phyloP scores from a whole-genome alignment of 208 protist species.

The Acanthamoeba polyphaga region DNA sequence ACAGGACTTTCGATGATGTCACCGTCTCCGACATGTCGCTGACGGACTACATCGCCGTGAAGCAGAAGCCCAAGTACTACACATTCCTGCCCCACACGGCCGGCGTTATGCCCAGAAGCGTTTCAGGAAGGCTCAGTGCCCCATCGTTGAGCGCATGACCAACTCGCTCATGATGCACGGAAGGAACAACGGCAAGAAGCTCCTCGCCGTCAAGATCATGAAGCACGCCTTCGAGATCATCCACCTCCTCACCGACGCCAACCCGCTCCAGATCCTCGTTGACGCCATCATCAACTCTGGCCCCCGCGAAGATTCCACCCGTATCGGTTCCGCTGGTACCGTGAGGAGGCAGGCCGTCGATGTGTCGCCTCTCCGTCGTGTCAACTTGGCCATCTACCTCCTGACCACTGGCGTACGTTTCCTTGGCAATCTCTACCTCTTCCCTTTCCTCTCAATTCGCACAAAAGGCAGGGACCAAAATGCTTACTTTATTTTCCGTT shows the following conservation, averaged over 20 bases:
- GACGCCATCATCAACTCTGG: conserved; percentile 99
- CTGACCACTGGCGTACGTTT: conserved; percentile 96
- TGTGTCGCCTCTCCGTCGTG: conserved; percentile 99
- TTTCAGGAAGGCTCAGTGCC: conserved; percentile 99
- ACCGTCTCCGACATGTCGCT: conserved; percentile 90
- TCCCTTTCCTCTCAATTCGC: neutral
- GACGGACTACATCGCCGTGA: conserved; percentile 98
- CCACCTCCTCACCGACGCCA: conserved; percentile 98
- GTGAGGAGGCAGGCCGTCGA: conserved; percentile 99
- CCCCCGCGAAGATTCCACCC: conserved; percentile 99
- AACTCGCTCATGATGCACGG: conserved; percentile 99
- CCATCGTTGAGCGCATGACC: conserved; percentile 95
- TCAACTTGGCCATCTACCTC: conserved; percentile 99
- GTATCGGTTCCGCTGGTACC: conserved; percentile 99
- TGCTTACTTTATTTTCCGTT: too few species aligned
- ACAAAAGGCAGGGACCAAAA: too few species aligned
- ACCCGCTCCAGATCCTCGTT: conserved; percentile 98
- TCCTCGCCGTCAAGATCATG: conserved; percentile 99
- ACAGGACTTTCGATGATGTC: conserved; percentile 87
- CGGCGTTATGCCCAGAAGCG: conserved; percentile 98
- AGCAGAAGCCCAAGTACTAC: conserved; percentile 89
- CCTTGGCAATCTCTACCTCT: neutral
- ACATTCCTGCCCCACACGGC: conserved; percentile 99
- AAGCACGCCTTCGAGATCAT: conserved; percentile 99
- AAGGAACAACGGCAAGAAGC: conserved; percentile 99